Percentiles rank a stretch among this genome's conserved stretches.
Conservation (phyloP, 495 filamentous ascomycete genomes). For the Aspergillus bridgeri region DNA sequence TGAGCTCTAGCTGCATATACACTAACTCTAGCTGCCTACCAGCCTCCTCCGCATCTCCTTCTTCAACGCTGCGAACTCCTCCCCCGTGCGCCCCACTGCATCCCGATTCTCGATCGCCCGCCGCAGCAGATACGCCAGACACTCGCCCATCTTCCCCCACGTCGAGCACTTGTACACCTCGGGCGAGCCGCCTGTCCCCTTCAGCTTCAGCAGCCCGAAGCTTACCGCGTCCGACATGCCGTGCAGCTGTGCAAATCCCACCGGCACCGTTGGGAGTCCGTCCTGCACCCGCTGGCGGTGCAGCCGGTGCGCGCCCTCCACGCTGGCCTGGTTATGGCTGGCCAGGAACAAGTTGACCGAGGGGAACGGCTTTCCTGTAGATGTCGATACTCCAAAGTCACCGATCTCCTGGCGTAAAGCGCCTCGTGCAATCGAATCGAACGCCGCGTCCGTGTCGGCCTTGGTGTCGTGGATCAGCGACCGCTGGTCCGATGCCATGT, state of each 20-base stretch:
- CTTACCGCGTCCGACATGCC: slow-evolving; percentile 93
- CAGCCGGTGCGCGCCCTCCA: slow-evolving; percentile 31
- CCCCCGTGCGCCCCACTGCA: slow-evolving; percentile 69
- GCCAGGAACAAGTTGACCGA: slow-evolving; percentile 42
- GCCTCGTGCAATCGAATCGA: slow-evolving; percentile 53
- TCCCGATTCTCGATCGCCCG: slow-evolving; percentile 86
- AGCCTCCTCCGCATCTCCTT: slow-evolving; percentile 61
- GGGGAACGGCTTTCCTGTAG: slow-evolving; percentile 20
- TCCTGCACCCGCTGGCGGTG: slow-evolving; percentile 28
- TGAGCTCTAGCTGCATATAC: not conserved
- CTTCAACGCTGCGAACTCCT: slow-evolving; percentile 66
- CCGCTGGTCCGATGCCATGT: slow-evolving; percentile 72
- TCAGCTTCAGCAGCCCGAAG: slow-evolving; percentile 62
- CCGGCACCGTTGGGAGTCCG: slow-evolving; percentile 31
- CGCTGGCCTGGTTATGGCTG: slow-evolving; percentile 38
- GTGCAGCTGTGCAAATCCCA: slow-evolving; percentile 63
- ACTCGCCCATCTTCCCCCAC: slow-evolving; percentile 82
- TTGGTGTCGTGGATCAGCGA: slow-evolving; percentile 74
- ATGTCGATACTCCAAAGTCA: slow-evolving; percentile 43
- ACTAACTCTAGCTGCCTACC: not conserved
- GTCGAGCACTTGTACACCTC: slow-evolving; percentile 80
- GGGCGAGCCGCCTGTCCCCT: slow-evolving; percentile 39
- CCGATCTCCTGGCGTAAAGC: slow-evolving; percentile 29
- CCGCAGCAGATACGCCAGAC: slow-evolving; percentile 82
- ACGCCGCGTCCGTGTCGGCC: slow-evolving; percentile 63